A percentile compares a stretch with the other conserved stretches of the same genome.
Conservation (phyloP, 176 grass and related monocot genomes). For the Oryza meyeriana region DNA sequence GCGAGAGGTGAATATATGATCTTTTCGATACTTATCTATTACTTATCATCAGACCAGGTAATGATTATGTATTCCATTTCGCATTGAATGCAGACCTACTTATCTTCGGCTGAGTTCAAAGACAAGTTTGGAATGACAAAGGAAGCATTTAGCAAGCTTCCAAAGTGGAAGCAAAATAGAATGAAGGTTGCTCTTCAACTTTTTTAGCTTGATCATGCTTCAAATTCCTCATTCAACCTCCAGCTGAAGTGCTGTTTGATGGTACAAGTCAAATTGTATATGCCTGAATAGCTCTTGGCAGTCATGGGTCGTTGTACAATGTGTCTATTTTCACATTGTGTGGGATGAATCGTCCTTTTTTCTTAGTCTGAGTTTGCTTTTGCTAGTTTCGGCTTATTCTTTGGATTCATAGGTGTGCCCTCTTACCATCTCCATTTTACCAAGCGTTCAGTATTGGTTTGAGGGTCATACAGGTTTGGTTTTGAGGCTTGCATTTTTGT, state of each 20-base stretch:
- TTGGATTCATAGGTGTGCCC: slow-evolving; percentile 35
- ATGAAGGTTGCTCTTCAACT: slow-evolving; percentile 76
- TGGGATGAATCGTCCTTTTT: not conserved
- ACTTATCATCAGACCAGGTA: not conserved
- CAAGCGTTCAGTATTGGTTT: slow-evolving; percentile 23
- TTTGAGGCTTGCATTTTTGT: slow-evolving; percentile 54
- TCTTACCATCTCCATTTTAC: slow-evolving; percentile 20
- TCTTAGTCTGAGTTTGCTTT: slow-evolving; percentile 41
- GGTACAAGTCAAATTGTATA: slow-evolving; percentile 14
- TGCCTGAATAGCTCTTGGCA: slow-evolving; percentile 10
- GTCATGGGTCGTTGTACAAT: slow-evolving; percentile 1
- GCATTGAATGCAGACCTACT: slow-evolving; percentile 63
- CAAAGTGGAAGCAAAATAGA: slow-evolving; percentile 90
- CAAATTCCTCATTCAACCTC: slow-evolving; percentile 21
- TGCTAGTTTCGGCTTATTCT: slow-evolving; percentile 43
- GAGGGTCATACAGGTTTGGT: slow-evolving; percentile 48
- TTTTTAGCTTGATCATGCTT: slow-evolving; percentile 51
- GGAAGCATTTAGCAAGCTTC: slow-evolving; percentile 72
- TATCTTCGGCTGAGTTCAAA: slow-evolving; percentile 72
- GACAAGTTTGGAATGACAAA: slow-evolving; percentile 89
- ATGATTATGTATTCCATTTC: slow-evolving; percentile 2
- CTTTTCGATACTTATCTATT: slow-evolving; percentile 22
- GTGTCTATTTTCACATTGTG: slow-evolving; percentile 22
- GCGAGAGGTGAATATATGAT: slow-evolving; percentile 65
- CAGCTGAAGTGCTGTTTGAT: slow-evolving; percentile 27